Evolutionary conservation across 257 asterid genomes (phyloP).

Genomic region (Nicotiana obtusifolia): DNA sequence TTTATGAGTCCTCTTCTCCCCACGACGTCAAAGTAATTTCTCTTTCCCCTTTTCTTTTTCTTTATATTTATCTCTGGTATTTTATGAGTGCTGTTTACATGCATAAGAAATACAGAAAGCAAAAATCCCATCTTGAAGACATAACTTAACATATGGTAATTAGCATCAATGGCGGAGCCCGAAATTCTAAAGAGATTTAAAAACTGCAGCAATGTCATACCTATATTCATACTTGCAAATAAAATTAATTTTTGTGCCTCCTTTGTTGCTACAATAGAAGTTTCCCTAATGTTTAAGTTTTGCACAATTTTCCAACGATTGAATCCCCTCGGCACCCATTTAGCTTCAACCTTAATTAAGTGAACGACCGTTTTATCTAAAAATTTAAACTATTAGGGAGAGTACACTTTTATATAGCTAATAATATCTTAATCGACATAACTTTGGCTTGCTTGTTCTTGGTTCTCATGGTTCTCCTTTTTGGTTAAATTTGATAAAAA

Average conservation of each 20-base stretch:
- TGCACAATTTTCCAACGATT: not conserved
- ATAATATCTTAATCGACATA: not conserved
- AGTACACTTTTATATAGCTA: not conserved
- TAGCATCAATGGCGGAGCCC: not conserved
- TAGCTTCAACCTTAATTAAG: no score
- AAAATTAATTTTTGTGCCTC: not conserved
- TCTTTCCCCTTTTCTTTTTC: not conserved
- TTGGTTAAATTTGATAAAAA: not conserved
- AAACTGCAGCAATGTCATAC: not conserved
- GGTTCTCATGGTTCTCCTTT: constrained; percentile 4
- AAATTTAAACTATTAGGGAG: not conserved
- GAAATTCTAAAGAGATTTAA: not conserved
- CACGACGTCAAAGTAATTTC: constrained; percentile 11
- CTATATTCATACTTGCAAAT: not conserved
- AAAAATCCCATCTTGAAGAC: not conserved
- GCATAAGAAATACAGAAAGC: not conserved
- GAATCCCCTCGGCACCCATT: not conserved
- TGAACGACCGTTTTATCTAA: not conserved
- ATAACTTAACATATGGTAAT: not conserved
- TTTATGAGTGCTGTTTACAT: not conserved
- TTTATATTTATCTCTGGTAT: not conserved
- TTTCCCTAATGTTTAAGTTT: not conserved
- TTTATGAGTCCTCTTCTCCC: constrained; percentile 3
- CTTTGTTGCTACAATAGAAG: not conserved
- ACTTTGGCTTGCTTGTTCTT: not conserved